Evolutionary conservation across 148 eudicot genomes (phyloP), one percentile per base, ranked within the genome.

Genomic region (Agrostemma githago): DNA sequence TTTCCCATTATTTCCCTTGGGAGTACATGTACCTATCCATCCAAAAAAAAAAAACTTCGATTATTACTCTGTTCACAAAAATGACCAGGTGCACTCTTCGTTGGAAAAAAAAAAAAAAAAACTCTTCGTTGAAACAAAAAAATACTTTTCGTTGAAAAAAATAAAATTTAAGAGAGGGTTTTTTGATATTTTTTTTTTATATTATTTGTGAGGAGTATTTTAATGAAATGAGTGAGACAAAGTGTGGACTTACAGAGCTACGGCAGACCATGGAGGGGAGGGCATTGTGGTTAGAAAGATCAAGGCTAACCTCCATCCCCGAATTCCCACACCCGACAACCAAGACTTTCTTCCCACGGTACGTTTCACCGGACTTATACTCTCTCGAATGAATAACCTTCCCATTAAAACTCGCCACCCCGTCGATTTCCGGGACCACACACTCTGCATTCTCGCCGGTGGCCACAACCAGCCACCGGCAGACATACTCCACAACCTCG

Each of bases 301-400:
- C 98, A n/a, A 93, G 93, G 39, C 91, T 88, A 34, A 93, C 86
- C 21, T 93, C 98, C 98, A 93, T 93, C 60, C 97, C 98, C 4
- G 98, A 93, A 76, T 93, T 93, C 0, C 98, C 97, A 66, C 97
- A 93, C 5, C 98, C 98, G 15, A 93, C 98, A 2, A 93, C 98
- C 14, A 93, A 79, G 0, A 93, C 97, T 14, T 70, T 75, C 73
- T 91, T 81, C 4, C 98, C 97, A 2, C 54, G 19, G 77, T 77
- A 91, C 9, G 70, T 72, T 53, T 87, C 84, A 3, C 98, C 98
- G n/a, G 95, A 88, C 77, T 86, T 91, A 62, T 93, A 93, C 64
- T 91, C 91, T 9, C 88, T 83, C 15, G 86, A 91, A 38, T 93
- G 98, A 4, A 89, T 57, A 2, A 93, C 95, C 70, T 93, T 89